phyloP scores from a whole-genome alignment of 1,139 yeast genomes.

The Kodamaea suecica region DNA sequence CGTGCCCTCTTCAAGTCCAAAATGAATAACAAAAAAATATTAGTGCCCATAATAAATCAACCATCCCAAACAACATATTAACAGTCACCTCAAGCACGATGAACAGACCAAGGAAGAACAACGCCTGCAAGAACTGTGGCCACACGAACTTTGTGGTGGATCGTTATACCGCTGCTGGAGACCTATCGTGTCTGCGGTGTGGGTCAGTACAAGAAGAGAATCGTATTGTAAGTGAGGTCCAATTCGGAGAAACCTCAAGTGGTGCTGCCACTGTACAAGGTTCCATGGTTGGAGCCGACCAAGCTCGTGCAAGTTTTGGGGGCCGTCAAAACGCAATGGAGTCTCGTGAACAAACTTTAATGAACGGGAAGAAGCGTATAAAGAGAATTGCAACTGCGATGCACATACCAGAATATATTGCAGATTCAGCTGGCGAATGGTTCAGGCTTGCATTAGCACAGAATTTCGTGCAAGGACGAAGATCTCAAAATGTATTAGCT shows the following conservation, averaged over 20 bases:
- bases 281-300: constrained; percentile 86
- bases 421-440: constrained; percentile 87
- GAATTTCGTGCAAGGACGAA: constrained; percentile 92
- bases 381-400: constrained; percentile 76
- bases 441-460: constrained; percentile 79
- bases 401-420: constrained; percentile 75
- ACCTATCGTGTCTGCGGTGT: constrained; percentile 75
- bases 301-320: constrained; percentile 66
- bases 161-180: constrained; percentile 60
- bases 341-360: constrained; percentile 81
- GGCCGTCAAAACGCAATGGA: constrained; percentile 73
- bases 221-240: constrained; percentile 92
- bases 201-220: constrained; percentile 89
- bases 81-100: constrained; percentile 4
- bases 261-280: constrained; percentile 98
- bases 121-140: constrained; percentile 33
- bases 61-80: too few species aligned
- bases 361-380: constrained; percentile 76
- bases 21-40: too few species aligned
- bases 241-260: constrained; percentile 84
- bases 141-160: constrained; percentile 31
- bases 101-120: constrained; percentile 13
- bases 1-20: too few species aligned
- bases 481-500: constrained; percentile 91
- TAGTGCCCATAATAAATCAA: too few species aligned